Evolutionary conservation across 768 basidiomycete genomes (phyloP), one percentile per base, ranked within the genome.

Genomic region (Mycena albidolilacea): DNA sequence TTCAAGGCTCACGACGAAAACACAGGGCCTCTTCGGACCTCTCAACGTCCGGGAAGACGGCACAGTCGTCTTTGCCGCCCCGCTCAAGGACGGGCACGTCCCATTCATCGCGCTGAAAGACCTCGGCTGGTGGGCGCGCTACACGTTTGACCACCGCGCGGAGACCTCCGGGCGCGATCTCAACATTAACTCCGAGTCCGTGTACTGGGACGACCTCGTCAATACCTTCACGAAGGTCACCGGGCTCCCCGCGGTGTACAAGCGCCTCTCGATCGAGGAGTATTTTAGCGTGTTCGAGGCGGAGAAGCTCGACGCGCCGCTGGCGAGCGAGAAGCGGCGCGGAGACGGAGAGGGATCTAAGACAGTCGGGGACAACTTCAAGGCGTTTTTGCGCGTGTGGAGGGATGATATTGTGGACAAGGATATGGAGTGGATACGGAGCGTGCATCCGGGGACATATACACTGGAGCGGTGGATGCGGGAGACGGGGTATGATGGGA

Each of bases 71-170:
- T 86, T 85, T 71, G 84, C 82, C 17, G 75, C 80, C 12, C 82
- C 84, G 0, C 76, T 85, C 41, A 77, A 70, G 12, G 79, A 84
- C 57, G 83, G 83, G 0, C 80, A 78, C 59, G 78, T 84, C 35
- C 82, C 84, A 23, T 77, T 84, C 75, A 83, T 85, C 46, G 81
- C 84, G 4, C 77, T 86, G 19, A 71, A 79, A 37, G 85, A 86
- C 73, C 78, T 85, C 17, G 85, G 81, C 38, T 85, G 80, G 79
- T 86, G 81, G 80, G 81, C 79, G 23, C 81, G 83, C 23, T 85
- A 81, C 67, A 81, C 79, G 3, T 82, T 85, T 55, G 80, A 83
- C 72, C 77, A 85, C 69, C 84, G 82, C 30, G 76, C 71, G 7
- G 74, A 79, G 60, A 82, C 80, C 11, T 84, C 82, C 30, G 83